Base-by-base conservation (phyloP, 805 yeast genomes). In the Cyberlindnera mississippiensis region DNA sequence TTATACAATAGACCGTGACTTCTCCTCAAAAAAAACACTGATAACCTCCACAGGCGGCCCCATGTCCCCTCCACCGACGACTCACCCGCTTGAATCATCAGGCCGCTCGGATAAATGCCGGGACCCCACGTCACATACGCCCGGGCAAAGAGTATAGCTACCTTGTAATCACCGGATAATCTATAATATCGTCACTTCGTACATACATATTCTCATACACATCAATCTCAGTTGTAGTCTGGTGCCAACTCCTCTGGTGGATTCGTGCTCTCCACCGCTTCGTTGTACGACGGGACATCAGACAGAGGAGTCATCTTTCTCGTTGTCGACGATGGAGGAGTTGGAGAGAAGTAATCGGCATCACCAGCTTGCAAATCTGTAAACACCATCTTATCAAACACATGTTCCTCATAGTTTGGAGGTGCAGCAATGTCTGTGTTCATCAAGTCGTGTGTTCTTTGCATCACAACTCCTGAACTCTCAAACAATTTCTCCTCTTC, bases 271-370 rank as follows among this genome's bases (percentile, higher is more conserved):
- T 74, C 73, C 49, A 86, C 59, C 0, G 96, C 95, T 31, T 86
- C 80, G 5, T 68, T 71, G 60, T 88, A 88, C 0, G 90, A 75
- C 0, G 96, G 96, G 9, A 86, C 93, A 29, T 75, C 66, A 6
- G 82, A 77, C 40, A 84, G 37, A 2, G 46, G 46, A 8, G 38
- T 35, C 17, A 32, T 27, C 15, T 20, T 35, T 9, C 37, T 24
- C n/a, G 37, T 22, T 37, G 19, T 27, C 24, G 42, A 15, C 20
- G 29, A 27, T 27, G 29, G 29, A 24, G 27, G 35, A 14, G 8
- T 16, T 13, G 19, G 16, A 3, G 34, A 28, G 12, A 40, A 35
- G 35, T 36, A 33, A 29, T 35, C 44, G 7, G 33, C 44, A 4
- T 28, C 41, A 2, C 31, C 44, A 2, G 22, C 29, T 9, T 40